Base-by-base conservation (phyloP, 2,329 filamentous ascomycete genomes). In the Cladophialophora immunda region DNA sequence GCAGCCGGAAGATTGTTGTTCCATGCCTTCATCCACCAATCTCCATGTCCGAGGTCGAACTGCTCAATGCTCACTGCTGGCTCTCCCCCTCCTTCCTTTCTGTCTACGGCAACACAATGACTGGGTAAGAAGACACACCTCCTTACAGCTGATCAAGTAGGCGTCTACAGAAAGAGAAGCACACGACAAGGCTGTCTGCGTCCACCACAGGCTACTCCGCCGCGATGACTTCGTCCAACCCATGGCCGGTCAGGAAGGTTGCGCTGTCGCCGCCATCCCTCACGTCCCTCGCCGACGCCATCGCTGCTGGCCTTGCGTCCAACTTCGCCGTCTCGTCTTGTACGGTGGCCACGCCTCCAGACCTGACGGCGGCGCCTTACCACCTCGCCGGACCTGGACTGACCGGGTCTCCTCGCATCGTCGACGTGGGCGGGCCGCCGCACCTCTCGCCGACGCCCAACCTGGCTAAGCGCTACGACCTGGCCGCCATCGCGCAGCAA, bases 341-440 rank as follows among this genome's bases (percentile, higher is more conserved):
- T 38, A 60, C 65, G 3, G 27, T 67, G 17, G 45, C 47, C 9
- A 67, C 36, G 5, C 65, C 65, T 19, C 66, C 80, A 7, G 78
- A 83, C 64, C 77, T 83, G 4, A 75, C 76, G 1, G 13, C 73
- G 19, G 29, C 76, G 1, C 81, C 81, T 0, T 83, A 79, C 61
- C 58, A 76, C 52, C 75, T 83, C 5, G 78, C 80, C 0, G 75
- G 76, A 3, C 61, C 75, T 1, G 82, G 82, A 0, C 74, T 84
- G 8, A 77, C 73, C 4, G 81, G 82, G 0, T 75, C 75, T 3
- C 73, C 77, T 34, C 75, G 75, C 41, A 75, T 83, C 4, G 80
- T 78, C 17, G 82, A 84, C 56, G 73, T 84, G 22, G 82, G 82
- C 4, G 82, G 81, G 0, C 80, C 79, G 27, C 72, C 76, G 0